These are phyloP conservation scores for Porcisia deanei DNA, from an alignment of 208 protist genomes.

Conservation along the genomic window DNA sequence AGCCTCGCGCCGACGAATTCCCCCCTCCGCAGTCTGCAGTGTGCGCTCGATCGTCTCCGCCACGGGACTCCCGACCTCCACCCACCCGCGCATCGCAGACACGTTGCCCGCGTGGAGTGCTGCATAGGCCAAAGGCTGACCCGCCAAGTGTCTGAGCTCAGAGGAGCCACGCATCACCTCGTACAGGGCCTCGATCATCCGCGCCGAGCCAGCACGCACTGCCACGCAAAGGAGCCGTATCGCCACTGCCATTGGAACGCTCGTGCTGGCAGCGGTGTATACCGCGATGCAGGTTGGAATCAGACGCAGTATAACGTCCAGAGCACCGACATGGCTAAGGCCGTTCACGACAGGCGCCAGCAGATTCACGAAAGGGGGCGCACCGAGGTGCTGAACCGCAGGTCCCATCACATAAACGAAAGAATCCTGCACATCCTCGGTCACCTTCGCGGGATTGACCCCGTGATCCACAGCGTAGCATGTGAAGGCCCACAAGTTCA, in stretches of 20 bases:
- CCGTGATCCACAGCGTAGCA: constrained; percentile 64
- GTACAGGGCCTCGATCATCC: constrained; percentile 56
- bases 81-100: constrained; percentile 50
- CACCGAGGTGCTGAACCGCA: constrained; percentile 35
- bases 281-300: constrained; percentile 38
- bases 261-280: constrained; percentile 24
- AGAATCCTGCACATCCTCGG: background rate
- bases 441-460: constrained; percentile 31
- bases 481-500: constrained; percentile 49
- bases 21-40: constrained; percentile 29
- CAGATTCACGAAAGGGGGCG: constrained; percentile 40
- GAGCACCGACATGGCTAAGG: constrained; percentile 45
- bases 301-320: constrained; percentile 55
- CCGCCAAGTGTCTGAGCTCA: constrained; percentile 35
- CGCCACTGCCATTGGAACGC: constrained; percentile 39
- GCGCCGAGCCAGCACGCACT: constrained; percentile 38
- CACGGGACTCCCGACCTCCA: constrained; percentile 47
- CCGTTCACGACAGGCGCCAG: constrained; percentile 57
- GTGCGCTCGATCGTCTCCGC: constrained; percentile 55
- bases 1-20: constrained; percentile 30
- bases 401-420: constrained; percentile 21
- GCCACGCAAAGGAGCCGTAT: constrained; percentile 70
- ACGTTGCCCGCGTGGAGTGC: constrained; percentile 40
- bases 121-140: constrained; percentile 56
- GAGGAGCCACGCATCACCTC: constrained; percentile 22